Percentiles rank a stretch among this genome's conserved stretches.
phyloP scores from a whole-genome alignment of 169 alveolate genomes.

The Fabrea salina region DNA sequence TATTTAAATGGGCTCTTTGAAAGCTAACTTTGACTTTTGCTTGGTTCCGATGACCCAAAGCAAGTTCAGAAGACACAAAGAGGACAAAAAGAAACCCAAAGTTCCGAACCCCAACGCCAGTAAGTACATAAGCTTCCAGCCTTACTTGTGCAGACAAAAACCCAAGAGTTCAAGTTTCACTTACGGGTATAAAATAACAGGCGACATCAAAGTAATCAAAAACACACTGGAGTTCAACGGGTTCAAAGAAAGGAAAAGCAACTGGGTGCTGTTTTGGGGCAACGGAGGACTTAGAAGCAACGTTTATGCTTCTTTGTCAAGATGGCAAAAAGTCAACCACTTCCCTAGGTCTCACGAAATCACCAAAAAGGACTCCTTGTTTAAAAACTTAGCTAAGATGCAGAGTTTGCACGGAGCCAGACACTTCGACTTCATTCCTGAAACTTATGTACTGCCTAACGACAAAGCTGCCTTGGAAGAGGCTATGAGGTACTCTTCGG shows the following conservation, averaged over 20 bases:
- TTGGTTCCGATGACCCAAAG: too few species aligned
- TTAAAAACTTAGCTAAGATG: conserved; percentile 48
- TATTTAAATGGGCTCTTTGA: too few species aligned
- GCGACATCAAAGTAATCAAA: conserved; percentile 9
- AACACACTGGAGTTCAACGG: conserved; percentile 25
- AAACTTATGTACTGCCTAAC: conserved; percentile 56
- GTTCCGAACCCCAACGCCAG: too few species aligned
- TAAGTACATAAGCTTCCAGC: too few species aligned
- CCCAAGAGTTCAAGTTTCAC: too few species aligned
- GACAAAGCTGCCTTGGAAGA: conserved; percentile 45
- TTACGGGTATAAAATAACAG: too few species aligned
- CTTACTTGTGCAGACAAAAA: too few species aligned
- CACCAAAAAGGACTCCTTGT: conserved; percentile 58
- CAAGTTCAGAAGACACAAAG: too few species aligned
- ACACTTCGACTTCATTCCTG: conserved; percentile 44
- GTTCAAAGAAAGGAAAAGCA: not conserved
- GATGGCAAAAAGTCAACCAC: conserved; percentile 59
- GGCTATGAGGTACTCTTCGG: conserved; percentile 25
- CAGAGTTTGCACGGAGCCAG: conserved; percentile 30
- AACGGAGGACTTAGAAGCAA: not conserved
- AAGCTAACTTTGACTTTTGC: too few species aligned
- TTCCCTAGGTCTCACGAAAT: conserved; percentile 68
- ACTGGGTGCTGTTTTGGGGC: not conserved
- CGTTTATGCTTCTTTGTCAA: not conserved
- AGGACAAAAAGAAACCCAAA: too few species aligned